These are phyloP conservation scores for Musa balbisiana DNA, from an alignment of 202 grass and related monocot species.

Conservation along the genomic window DNA sequence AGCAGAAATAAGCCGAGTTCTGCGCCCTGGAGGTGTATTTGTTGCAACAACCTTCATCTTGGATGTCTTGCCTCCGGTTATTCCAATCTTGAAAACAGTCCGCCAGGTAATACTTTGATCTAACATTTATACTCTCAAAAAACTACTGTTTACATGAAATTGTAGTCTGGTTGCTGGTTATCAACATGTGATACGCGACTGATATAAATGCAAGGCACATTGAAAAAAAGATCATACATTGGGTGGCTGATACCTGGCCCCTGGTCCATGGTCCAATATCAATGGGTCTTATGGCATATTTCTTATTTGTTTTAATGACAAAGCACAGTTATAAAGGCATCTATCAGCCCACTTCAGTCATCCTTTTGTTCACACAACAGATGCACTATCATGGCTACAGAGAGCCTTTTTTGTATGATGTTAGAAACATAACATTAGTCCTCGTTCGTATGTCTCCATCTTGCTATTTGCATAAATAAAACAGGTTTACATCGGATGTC, in stretches of 20 bases:
- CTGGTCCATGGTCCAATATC: too few relatives aligned
- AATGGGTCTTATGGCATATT: too few relatives aligned
- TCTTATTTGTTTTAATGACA: too few relatives aligned
- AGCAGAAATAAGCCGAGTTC: constrained; percentile 82
- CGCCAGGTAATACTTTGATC: constrained; percentile 48
- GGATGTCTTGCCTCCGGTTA: constrained; percentile 46
- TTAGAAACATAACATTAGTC: too few relatives aligned
- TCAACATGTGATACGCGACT: not conserved
- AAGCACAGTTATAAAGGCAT: too few relatives aligned
- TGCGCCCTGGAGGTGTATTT: constrained; percentile 71
- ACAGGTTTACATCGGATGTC: not conserved
- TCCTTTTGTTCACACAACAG: too few relatives aligned
- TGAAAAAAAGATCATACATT: not conserved
- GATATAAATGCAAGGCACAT: not conserved
- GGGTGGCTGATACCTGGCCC: too few relatives aligned
- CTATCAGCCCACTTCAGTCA: too few relatives aligned
- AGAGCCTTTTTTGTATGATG: too few relatives aligned
- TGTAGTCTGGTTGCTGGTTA: not conserved
- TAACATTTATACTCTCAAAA: not conserved
- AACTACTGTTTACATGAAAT: not conserved
- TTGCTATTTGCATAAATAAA: not conserved
- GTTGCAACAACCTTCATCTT: constrained; percentile 72
- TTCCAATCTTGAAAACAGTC: constrained; percentile 42
- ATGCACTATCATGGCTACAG: too few relatives aligned
- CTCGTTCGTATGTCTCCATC: not conserved